Evolutionary conservation across 768 basidiomycete species (phyloP).

Genomic region (Suillus placidus): DNA sequence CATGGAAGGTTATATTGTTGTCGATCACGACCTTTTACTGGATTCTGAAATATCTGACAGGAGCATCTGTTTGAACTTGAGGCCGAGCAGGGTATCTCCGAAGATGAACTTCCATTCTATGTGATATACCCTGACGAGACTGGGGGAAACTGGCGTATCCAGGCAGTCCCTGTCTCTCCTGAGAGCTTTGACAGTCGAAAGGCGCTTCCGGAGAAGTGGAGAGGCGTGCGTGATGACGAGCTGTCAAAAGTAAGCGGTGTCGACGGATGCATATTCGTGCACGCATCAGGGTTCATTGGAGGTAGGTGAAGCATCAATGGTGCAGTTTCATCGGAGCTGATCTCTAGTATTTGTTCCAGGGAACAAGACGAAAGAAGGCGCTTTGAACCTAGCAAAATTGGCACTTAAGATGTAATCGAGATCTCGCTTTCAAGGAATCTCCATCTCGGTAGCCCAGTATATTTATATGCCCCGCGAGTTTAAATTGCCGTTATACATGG

Average conservation of each 20-base stretch:
- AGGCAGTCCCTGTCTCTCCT: conserved; percentile 82
- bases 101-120: conserved; percentile 68
- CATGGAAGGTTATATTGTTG: conserved; percentile 74
- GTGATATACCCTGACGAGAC: conserved; percentile 89
- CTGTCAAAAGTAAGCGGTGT: conserved; percentile 76
- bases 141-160: conserved; percentile 80
- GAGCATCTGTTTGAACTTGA: conserved; percentile 94
- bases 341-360: conserved; percentile 45
- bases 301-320: conserved; percentile 47
- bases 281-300: conserved; percentile 96
- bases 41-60: conserved; percentile 38
- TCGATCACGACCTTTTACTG: neutral
- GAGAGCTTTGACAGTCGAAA: conserved; percentile 92
- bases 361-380: conserved; percentile 89
- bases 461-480: conserved; percentile 3
- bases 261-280: conserved; percentile 86
- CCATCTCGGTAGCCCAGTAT: conserved; percentile 5
- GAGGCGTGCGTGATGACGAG: conserved; percentile 85
- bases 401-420: conserved; percentile 49
- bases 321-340: conserved; percentile 9
- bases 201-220: conserved; percentile 90
- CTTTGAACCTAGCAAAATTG: conserved; percentile 72
- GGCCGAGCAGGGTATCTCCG: conserved; percentile 48
- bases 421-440: conserved; percentile 5
- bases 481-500: conserved; percentile 4